These are phyloP conservation scores for Lophiotrema nucula DNA, from an alignment of 495 filamentous ascomycete genomes.

Conservation along the genomic window DNA sequence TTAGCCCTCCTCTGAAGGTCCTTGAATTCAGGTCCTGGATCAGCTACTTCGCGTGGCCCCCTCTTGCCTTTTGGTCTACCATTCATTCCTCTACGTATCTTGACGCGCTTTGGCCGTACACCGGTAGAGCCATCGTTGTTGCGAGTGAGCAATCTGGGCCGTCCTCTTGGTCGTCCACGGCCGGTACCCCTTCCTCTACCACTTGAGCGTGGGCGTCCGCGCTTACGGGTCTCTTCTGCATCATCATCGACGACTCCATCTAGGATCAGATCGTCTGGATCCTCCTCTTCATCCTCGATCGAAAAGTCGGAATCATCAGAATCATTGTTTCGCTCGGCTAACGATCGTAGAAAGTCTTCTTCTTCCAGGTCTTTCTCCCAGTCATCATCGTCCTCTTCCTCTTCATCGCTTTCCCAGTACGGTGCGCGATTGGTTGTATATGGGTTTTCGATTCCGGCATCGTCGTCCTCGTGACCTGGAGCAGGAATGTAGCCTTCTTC, in stretches of 20 bases:
- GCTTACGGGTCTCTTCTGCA: neutral
- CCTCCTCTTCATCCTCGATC: constrained; percentile 5
- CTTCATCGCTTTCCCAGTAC: neutral
- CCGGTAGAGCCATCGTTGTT: neutral
- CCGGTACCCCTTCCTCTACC: neutral
- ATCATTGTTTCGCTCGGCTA: constrained; percentile 10
- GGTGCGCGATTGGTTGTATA: neutral
- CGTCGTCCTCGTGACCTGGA: constrained; percentile 23
- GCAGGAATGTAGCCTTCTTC: constrained; percentile 32
- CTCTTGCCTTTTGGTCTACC: constrained; percentile 34
- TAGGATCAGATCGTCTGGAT: constrained; percentile 16
- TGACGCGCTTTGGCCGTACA: neutral
- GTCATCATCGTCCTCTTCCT: constrained; percentile 21
- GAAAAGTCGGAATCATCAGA: constrained; percentile 10
- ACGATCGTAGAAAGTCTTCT: constrained; percentile 2
- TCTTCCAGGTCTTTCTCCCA: constrained; percentile 15
- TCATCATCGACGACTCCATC: constrained; percentile 20
- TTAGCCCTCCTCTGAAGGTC: constrained; percentile 67
- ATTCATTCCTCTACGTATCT: neutral
- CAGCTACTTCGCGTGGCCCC: constrained; percentile 69
- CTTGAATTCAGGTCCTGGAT: constrained; percentile 74
- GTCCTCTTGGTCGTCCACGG: neutral
- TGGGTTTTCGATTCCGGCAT: constrained; percentile 2
- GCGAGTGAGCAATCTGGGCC: neutral
- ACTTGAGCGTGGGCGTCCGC: neutral